Evolutionary conservation across 306 rosid genomes (phyloP).

Genomic region (Vigna nakashimae): DNA sequence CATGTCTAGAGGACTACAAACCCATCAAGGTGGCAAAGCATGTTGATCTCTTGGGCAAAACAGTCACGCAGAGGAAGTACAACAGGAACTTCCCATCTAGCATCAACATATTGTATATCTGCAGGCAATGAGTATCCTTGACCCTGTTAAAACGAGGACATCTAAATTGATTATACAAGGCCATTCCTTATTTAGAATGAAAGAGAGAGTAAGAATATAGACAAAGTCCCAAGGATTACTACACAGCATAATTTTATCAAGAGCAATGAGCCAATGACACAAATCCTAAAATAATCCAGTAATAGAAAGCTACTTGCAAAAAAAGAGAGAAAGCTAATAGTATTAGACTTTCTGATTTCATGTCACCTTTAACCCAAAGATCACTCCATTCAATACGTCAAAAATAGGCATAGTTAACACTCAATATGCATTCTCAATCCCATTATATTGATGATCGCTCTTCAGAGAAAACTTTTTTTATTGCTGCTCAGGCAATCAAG

Average conservation of each 20-base stretch:
- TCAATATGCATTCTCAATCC: neutral
- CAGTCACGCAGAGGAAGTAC: conserved; percentile 94
- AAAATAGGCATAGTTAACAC: neutral
- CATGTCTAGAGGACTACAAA: conserved; percentile 55
- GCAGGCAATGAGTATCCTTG: conserved; percentile 94
- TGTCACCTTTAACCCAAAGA: neutral
- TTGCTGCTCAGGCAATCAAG: neutral
- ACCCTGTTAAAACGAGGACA: conserved; percentile 63
- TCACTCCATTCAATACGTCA: neutral
- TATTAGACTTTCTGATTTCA: neutral
- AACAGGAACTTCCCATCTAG: conserved; percentile 84
- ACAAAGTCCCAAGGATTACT: conserved; percentile 18
- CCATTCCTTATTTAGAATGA: conserved; percentile 8
- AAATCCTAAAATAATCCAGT: conserved; percentile 20
- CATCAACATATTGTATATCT: conserved; percentile 91
- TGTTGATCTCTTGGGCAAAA: conserved; percentile 78
- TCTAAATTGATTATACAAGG: conserved; percentile 7
- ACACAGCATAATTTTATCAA: neutral
- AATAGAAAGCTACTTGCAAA: neutral
- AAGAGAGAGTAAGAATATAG: conserved; percentile 9
- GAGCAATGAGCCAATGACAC: conserved; percentile 7
- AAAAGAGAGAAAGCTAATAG: neutral
- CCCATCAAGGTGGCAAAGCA: conserved; percentile 87
- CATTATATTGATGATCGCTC: conserved; percentile 4
- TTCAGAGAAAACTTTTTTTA: neutral